phyloP scores from a whole-genome alignment of 208 protist species.

The Phytomonas sp. region DNA sequence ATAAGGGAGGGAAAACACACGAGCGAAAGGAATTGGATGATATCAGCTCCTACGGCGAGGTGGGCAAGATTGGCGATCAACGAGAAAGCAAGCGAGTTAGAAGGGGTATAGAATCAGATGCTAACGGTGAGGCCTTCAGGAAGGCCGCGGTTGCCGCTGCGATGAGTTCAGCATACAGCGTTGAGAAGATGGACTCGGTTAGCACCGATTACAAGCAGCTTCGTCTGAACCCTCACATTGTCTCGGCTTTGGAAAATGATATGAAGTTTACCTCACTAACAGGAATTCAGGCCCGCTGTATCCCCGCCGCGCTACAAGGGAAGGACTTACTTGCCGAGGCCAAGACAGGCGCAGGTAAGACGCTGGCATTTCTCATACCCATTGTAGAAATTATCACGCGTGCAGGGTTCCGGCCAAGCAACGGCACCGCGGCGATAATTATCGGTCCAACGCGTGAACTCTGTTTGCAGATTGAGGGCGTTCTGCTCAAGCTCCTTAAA shows the following conservation, averaged over 20 bases:
- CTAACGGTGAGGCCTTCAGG: background rate
- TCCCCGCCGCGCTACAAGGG: conserved; percentile 84
- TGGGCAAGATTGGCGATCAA: background rate
- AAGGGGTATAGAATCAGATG: background rate
- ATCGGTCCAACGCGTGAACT: conserved; percentile 99
- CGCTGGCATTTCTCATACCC: conserved; percentile 98
- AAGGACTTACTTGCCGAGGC: conserved; percentile 90
- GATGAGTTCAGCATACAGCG: background rate
- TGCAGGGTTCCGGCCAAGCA: conserved; percentile 92
- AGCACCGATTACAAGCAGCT: conserved; percentile 80
- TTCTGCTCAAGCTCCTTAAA: conserved; percentile 91
- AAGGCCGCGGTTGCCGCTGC: background rate
- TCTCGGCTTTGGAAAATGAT: conserved; percentile 69
- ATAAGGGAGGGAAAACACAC: background rate
- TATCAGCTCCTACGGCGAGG: background rate
- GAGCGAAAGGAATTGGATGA: background rate
- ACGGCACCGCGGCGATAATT: conserved; percentile 95
- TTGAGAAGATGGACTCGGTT: conserved; percentile 24
- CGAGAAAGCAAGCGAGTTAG: background rate
- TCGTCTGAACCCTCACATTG: conserved; percentile 80
- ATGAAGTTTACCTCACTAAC: conserved; percentile 94
- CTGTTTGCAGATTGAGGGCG: conserved; percentile 97
- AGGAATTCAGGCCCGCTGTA: conserved; percentile 91
- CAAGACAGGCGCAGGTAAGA: conserved; percentile 95
- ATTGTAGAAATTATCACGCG: conserved; percentile 96